Evolutionary conservation across 306 rosid species (phyloP).

Genomic region (Castanea crenata): DNA sequence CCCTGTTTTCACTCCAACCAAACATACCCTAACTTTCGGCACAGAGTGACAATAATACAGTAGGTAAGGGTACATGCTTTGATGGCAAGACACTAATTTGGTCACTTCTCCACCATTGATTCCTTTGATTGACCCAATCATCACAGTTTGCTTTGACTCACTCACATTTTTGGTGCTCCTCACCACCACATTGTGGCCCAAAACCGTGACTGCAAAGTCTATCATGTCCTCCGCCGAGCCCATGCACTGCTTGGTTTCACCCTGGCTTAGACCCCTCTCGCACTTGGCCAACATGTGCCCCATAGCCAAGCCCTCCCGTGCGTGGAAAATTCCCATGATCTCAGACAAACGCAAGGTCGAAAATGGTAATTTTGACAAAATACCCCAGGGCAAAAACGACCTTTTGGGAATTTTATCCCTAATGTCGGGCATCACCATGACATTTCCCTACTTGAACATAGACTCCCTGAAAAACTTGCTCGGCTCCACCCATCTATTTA

Average conservation of each 20-base stretch:
- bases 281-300: slow-evolving; percentile 56
- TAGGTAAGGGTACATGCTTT: slow-evolving; percentile 78
- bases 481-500: slow-evolving; percentile 48
- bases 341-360: slow-evolving; percentile 27
- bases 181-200: slow-evolving; percentile 46
- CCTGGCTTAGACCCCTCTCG: slow-evolving; percentile 55
- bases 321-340: slow-evolving; percentile 42
- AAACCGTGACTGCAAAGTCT: slow-evolving; percentile 49
- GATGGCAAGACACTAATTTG: slow-evolving; percentile 80
- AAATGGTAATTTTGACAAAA: slow-evolving; percentile 62
- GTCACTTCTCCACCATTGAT: slow-evolving; percentile 69
- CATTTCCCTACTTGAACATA: slow-evolving; percentile 55
- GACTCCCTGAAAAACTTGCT: slow-evolving; percentile 82
- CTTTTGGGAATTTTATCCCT: slow-evolving; percentile 64
- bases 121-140: slow-evolving; percentile 51
- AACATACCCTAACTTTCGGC: slow-evolving; percentile 41
- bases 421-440: slow-evolving; percentile 70
- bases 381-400: slow-evolving; percentile 62
- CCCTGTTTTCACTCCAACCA: too few relatives aligned
- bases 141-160: slow-evolving; percentile 49
- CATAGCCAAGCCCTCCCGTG: slow-evolving; percentile 34
- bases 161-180: slow-evolving; percentile 46
- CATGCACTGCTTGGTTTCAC: slow-evolving; percentile 78
- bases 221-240: slow-evolving; percentile 75
- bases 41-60: slow-evolving; percentile 87